These are phyloP conservation scores for Lagenidium giganteum DNA, from an alignment of 352 stramenopile species.

Conservation along the genomic window DNA sequence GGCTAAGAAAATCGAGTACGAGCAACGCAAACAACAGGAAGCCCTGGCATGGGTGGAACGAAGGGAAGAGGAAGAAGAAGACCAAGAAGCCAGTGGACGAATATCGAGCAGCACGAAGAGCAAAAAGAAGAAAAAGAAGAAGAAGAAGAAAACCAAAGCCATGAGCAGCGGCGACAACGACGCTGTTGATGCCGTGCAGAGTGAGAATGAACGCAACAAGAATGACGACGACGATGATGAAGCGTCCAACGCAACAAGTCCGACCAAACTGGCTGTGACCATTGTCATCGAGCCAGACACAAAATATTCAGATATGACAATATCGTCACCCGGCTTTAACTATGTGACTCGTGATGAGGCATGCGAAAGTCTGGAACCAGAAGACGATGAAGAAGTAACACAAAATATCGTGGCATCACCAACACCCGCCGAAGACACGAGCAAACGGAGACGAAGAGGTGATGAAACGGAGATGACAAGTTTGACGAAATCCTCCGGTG, in stretches of 20 bases:
- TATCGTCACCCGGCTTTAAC: too few relatives aligned
- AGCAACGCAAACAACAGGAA: constrained; percentile 37
- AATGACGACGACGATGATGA: constrained; percentile 1
- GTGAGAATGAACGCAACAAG: neutral
- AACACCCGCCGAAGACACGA: too few relatives aligned
- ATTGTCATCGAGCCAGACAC: too few relatives aligned
- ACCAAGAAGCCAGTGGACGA: constrained; percentile 9
- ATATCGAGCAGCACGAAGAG: constrained; percentile 12
- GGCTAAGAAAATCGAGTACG: constrained; percentile 29
- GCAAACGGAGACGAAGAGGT: constrained; percentile 20
- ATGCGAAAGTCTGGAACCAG: constrained; percentile 75
- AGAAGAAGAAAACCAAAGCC: constrained; percentile 46
- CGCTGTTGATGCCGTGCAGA: neutral
- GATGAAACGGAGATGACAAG: constrained; percentile 15
- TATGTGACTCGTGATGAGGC: constrained; percentile 65
- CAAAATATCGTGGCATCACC: constrained; percentile 2
- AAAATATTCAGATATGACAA: too few relatives aligned
- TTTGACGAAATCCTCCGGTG: constrained; percentile 1
- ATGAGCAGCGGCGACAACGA: neutral
- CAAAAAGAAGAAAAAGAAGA: constrained; percentile 73
- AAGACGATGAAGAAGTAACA: constrained; percentile 33
- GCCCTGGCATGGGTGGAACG: constrained; percentile 52
- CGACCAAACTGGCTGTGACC: too few relatives aligned
- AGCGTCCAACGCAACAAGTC: too few relatives aligned
- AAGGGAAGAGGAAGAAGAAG: constrained; percentile 26